Evolutionary conservation across 2,329 filamentous ascomycete genomes (phyloP).

Genomic region (Lizonia empirigonia): DNA sequence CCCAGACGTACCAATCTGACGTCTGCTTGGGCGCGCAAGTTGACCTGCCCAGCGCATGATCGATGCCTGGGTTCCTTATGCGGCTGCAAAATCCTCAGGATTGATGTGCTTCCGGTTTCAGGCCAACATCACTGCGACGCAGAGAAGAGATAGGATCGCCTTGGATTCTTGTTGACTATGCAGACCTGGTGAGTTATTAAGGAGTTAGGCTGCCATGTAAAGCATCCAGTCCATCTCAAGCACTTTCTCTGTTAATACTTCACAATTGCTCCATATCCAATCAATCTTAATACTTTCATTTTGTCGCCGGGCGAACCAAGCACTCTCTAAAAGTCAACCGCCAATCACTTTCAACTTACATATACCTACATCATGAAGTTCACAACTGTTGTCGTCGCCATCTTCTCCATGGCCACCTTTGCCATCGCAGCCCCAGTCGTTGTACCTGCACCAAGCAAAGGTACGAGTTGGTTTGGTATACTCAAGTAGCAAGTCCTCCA

Average conservation of each 20-base stretch:
- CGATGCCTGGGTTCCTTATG: conserved; percentile 24
- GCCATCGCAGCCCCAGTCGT: conserved; percentile 40
- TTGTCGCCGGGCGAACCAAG: conserved; percentile 43
- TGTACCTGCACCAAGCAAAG: conserved; percentile 35
- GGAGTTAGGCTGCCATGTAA: conserved; percentile 23
- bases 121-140: conserved; percentile 15
- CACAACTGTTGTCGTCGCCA: conserved; percentile 38
- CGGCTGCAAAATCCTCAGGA: conserved; percentile 34
- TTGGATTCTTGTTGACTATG: conserved; percentile 14
- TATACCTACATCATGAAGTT: conserved; percentile 42
- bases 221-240: conserved; percentile 15
- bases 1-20: conserved; percentile 20
- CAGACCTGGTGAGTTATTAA: conserved; percentile 34
- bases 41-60: conserved; percentile 20
- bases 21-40: conserved; percentile 15
- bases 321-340: conserved; percentile 8
- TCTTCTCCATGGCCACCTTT: conserved; percentile 45
- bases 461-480: conserved; percentile 16
- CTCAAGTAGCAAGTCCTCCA: neutral
- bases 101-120: conserved; percentile 43
- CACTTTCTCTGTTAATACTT: conserved; percentile 23
- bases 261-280: conserved; percentile 18
- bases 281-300: conserved; percentile 28
- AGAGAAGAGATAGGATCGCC: conserved; percentile 5
- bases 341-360: neutral